Conservation (phyloP, 1,284 basidiomycete genomes). For the Ceratobasidium sp. region DNA sequence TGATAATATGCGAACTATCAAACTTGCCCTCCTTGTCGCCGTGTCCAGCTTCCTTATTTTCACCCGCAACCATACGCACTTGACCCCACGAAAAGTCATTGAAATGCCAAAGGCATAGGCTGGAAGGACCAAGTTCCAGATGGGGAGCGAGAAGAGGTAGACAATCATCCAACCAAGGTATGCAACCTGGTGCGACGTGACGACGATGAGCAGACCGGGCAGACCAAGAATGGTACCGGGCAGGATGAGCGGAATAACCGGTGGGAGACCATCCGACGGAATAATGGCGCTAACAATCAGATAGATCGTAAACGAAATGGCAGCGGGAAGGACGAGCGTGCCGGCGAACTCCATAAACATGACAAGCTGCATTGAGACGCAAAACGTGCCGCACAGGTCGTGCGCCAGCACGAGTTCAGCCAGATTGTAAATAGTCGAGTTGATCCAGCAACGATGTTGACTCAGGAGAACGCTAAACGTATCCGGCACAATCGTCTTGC, state of each 20-base stretch:
- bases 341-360: constrained; percentile 98
- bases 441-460: constrained; percentile 99
- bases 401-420: constrained; percentile 94
- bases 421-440: constrained; percentile 98
- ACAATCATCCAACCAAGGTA: constrained; percentile 98
- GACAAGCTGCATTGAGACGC: constrained; percentile 98
- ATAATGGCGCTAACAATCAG: constrained; percentile 89
- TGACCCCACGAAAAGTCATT: constrained; percentile 99
- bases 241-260: constrained; percentile 94
- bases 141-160: constrained; percentile 91
- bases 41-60: constrained; percentile 73
- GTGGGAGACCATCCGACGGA: constrained; percentile 67
- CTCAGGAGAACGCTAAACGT: constrained; percentile 94
- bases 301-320: constrained; percentile 96
- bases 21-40: constrained; percentile 96
- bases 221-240: constrained; percentile 95
- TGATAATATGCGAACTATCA: constrained; percentile 95
- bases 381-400: constrained; percentile 95
- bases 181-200: constrained; percentile 92
- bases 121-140: constrained; percentile 96
- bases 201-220: constrained; percentile 93
- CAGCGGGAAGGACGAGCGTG: constrained; percentile 96
- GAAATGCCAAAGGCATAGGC: constrained; percentile 99
- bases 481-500: constrained; percentile 98
- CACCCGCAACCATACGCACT: constrained; percentile 87